These are phyloP conservation scores for Haematococcus sp. DNA, from an alignment of 139 green algal genomes.

Conservation along the genomic window DNA sequence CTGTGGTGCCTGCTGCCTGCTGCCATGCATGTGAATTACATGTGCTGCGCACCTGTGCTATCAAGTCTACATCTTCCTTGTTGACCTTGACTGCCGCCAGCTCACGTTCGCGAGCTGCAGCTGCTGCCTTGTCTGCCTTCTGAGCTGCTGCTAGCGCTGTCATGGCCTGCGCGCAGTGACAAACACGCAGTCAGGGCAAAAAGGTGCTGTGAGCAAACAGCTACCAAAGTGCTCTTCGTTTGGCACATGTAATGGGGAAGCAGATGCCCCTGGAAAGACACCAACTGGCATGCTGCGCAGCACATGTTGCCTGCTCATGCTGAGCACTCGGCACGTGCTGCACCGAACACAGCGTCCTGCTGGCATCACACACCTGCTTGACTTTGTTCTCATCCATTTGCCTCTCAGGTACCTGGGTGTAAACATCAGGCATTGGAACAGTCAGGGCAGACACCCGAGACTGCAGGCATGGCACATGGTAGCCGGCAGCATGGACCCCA, in stretches of 20 bases:
- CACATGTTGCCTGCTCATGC: no score
- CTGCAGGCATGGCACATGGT: no score
- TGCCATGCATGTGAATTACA: no score
- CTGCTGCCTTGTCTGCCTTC: constrained; percentile 54
- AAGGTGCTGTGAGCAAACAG: background rate
- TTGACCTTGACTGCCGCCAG: constrained; percentile 75
- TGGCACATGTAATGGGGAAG: no score
- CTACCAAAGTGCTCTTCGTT: no score
- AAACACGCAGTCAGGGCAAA: background rate
- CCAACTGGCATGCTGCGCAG: no score
- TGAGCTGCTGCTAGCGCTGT: constrained; percentile 52
- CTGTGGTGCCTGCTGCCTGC: no score
- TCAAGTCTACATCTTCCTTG: constrained; percentile 60
- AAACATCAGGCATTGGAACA: background rate
- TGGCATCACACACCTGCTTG: constrained; percentile 25
- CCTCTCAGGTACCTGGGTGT: constrained; percentile 38
- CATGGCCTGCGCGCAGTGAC: constrained; percentile 69
- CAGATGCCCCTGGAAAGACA: no score
- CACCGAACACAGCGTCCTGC: background rate
- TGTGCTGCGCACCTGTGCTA: constrained; percentile 47
- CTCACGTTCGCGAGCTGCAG: constrained; percentile 62
- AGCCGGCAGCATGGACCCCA: background rate
- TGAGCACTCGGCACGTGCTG: no score
- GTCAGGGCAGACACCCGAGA: background rate
- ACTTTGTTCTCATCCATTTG: constrained; percentile 51